phyloP scores from a whole-genome alignment of 208 protist species.

The Leishmania turanica region DNA sequence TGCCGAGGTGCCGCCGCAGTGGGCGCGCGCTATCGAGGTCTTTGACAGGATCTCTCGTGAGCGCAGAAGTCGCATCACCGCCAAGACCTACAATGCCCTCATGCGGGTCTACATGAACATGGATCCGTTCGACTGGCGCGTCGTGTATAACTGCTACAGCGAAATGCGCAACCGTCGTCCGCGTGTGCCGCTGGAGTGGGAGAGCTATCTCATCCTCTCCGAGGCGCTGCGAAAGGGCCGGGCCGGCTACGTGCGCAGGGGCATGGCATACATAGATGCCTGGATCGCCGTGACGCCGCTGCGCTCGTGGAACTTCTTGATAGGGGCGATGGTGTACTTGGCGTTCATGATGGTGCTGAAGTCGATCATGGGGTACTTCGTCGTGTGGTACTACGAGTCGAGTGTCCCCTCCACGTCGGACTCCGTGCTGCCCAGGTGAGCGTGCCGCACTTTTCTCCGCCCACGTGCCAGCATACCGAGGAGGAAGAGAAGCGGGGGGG shows the following conservation, averaged over 20 bases:
- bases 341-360: conserved; percentile 62
- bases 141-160: conserved; percentile 91
- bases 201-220: conserved; percentile 75
- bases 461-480: neutral
- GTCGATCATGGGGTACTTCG: conserved; percentile 35
- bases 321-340: conserved; percentile 55
- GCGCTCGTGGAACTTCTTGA: conserved; percentile 53
- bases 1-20: conserved; percentile 73
- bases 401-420: conserved; percentile 19
- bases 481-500: neutral
- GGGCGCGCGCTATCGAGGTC: conserved; percentile 74
- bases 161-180: conserved; percentile 75
- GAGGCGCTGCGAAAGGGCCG: conserved; percentile 67
- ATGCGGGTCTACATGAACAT: conserved; percentile 91
- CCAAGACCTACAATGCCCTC: conserved; percentile 85
- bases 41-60: conserved; percentile 82
- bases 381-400: conserved; percentile 48
- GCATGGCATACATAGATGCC: conserved; percentile 78
- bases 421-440: conserved; percentile 16
- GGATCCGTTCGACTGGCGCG: conserved; percentile 88
- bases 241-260: conserved; percentile 67
- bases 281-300: conserved; percentile 78
- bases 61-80: conserved; percentile 40
- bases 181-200: conserved; percentile 73
- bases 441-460: neutral